These are phyloP conservation scores for Cochlearia excelsa DNA, from an alignment of 345 rosid genomes.

Conservation along the genomic window DNA sequence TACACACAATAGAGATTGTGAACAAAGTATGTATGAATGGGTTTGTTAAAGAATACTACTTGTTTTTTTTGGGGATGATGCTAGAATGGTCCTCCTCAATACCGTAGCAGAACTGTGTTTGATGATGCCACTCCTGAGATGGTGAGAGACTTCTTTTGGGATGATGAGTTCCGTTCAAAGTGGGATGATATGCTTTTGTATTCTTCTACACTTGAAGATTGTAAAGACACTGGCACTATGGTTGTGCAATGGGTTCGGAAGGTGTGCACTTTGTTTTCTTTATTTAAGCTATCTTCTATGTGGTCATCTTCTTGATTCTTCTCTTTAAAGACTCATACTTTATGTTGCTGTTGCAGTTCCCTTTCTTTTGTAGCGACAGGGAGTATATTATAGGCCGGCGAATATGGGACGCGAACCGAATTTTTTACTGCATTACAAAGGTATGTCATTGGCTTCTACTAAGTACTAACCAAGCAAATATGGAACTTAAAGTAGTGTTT, in stretches of 20 bases:
- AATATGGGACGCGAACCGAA: slow-evolving; percentile 82
- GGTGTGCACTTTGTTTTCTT: slow-evolving; percentile 39
- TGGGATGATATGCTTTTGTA: slow-evolving; percentile 91
- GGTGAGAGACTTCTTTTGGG: slow-evolving; percentile 97
- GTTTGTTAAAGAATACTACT: no score
- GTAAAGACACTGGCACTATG: slow-evolving; percentile 74
- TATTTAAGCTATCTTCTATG: not conserved
- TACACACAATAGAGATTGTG: not conserved
- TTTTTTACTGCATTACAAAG: slow-evolving; percentile 87
- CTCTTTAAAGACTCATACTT: slow-evolving; percentile 12
- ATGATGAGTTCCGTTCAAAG: slow-evolving; percentile 68
- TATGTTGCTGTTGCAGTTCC: slow-evolving; percentile 56
- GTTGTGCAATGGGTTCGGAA: slow-evolving; percentile 90
- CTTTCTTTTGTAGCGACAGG: slow-evolving; percentile 96
- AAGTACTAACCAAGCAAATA: not conserved
- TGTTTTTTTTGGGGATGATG: not conserved
- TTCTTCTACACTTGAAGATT: slow-evolving; percentile 60
- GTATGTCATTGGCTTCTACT: slow-evolving; percentile 36
- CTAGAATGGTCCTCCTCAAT: slow-evolving; percentile 86
- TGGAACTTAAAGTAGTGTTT: not conserved
- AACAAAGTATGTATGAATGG: not conserved
- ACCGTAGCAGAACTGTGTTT: slow-evolving; percentile 77
- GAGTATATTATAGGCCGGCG: slow-evolving; percentile 94
- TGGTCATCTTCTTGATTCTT: slow-evolving; percentile 6
- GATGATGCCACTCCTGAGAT: slow-evolving; percentile 88